Conservation (phyloP, 164 flowering plant species). For the Tinospora cordifolia region DNA sequence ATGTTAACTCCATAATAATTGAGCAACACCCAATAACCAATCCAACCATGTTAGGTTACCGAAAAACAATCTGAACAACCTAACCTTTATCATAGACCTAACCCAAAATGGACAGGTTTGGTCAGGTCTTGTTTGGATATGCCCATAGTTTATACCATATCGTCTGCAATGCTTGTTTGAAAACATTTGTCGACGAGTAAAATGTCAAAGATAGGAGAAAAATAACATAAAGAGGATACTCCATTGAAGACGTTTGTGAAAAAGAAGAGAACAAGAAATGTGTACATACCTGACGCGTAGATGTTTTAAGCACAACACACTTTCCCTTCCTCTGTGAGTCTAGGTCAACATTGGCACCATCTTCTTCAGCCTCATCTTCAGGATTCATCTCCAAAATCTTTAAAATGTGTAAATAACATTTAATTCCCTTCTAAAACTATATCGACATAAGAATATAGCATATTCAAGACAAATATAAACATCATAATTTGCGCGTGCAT, state of each 20-base stretch:
- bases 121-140: too few species aligned
- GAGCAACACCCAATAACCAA: too few species aligned
- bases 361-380: conserved; percentile 61
- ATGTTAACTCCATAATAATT: too few species aligned
- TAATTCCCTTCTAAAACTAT: neutral
- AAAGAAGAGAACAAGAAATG: neutral
- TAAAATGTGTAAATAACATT: neutral
- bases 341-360: conserved; percentile 94
- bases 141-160: too few species aligned
- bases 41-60: too few species aligned
- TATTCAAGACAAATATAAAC: neutral
- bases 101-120: too few species aligned
- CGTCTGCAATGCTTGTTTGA: neutral
- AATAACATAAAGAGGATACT: neutral
- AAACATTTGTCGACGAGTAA: neutral
- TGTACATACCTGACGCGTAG: conserved; percentile 70
- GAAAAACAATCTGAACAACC: too few species aligned
- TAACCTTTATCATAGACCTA: too few species aligned
- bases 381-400: conserved; percentile 58
- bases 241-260: neutral
- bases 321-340: conserved; percentile 95
- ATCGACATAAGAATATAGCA: neutral
- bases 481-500: too few species aligned
- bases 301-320: conserved; percentile 89
- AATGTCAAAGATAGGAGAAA: neutral